Evolutionary conservation across 2,329 filamentous ascomycete genomes (phyloP), one percentile per base, ranked within the genome.

Genomic region (Madurella mycetomatis): DNA sequence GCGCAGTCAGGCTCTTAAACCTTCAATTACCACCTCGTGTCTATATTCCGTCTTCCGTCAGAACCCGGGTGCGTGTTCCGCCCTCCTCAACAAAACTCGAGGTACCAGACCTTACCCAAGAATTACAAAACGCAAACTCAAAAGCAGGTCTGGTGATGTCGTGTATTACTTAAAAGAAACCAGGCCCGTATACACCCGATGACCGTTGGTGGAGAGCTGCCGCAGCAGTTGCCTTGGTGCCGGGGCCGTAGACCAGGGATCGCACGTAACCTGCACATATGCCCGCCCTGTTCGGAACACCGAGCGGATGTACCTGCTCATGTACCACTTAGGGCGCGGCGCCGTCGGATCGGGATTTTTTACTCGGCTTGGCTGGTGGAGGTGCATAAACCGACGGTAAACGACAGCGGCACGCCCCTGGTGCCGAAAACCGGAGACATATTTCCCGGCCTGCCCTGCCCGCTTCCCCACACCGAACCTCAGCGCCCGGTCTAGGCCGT

Each of bases 161-260:
- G 45, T 19, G 45, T 54, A 60, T 60, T 60, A 60, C 55, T 41
- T 49, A 43, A 57, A 44, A 57, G 43, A 58, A 58, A 57, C 50
- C 13, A 39, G 19, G 30, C 25, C 43, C 18, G 8, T 54, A 12
- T 15, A 18, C 47, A 41, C 45, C 49, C 49, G 25, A 42, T 49
- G 46, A 32, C 41, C 37, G 19, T 16, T 16, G 43, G 25, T 30
- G 41, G 13, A 42, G 34, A 49, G 8, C 19, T n/a, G 16, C 40
- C 15, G 18, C 34, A 37, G 41, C 19, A 9, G 12, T 19, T 5
- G 37, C 31, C 44, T 49, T 11, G 25, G 30, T 39, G 47, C 41
- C 19, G n/a, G 31, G 19, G 32, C 15, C 34, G 45, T 41, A 18
- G 47, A 25, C 15, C n/a, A 16, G 43, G 41, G 4, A 41, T 25